A percentile compares a stretch with the other conserved stretches of the same genome.
phyloP scores from a whole-genome alignment of 108 stramenopile genomes.

The Licmophora abbreviata region DNA sequence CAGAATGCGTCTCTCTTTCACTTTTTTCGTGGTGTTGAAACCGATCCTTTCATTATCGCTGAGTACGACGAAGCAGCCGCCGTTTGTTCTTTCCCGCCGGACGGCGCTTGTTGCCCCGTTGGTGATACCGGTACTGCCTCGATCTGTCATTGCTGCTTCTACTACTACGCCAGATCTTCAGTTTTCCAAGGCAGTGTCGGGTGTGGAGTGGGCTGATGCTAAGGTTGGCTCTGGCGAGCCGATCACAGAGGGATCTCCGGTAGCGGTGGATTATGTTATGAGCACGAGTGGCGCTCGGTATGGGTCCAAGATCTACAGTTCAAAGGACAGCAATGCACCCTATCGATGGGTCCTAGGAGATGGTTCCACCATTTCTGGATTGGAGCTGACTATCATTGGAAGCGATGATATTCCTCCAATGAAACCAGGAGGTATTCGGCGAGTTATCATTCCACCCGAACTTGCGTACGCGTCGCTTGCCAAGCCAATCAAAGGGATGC shows the following conservation, averaged over 20 bases:
- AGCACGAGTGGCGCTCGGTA: conserved; percentile 70
- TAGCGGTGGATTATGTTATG: conserved; percentile 65
- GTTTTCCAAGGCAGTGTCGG: conserved; percentile 29
- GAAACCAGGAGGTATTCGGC: conserved; percentile 54
- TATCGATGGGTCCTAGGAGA: conserved; percentile 62
- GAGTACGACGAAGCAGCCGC: too few relatives aligned
- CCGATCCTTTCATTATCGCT: too few relatives aligned
- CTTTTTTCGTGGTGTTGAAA: too few relatives aligned
- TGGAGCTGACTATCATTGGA: conserved; percentile 55
- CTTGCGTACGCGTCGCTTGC: conserved; percentile 40
- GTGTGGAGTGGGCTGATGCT: conserved; percentile 61
- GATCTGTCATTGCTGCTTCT: too few relatives aligned
- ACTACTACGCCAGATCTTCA: conserved; percentile 12
- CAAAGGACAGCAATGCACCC: conserved; percentile 41
- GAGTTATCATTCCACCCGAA: conserved; percentile 46
- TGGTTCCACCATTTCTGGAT: conserved; percentile 49
- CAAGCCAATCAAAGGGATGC: conserved; percentile 6
- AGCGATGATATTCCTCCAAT: conserved; percentile 29
- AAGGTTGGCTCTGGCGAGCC: conserved; percentile 37
- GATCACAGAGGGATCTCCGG: conserved; percentile 22
- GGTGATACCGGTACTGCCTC: too few relatives aligned
- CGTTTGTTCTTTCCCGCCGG: too few relatives aligned
- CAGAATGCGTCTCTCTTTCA: too few relatives aligned
- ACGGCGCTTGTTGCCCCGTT: too few relatives aligned
- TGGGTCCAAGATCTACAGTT: conserved; percentile 56